These are phyloP conservation scores for Lentinula novae-zelandiae DNA, from an alignment of 1,284 basidiomycete genomes.

Conservation along the genomic window DNA sequence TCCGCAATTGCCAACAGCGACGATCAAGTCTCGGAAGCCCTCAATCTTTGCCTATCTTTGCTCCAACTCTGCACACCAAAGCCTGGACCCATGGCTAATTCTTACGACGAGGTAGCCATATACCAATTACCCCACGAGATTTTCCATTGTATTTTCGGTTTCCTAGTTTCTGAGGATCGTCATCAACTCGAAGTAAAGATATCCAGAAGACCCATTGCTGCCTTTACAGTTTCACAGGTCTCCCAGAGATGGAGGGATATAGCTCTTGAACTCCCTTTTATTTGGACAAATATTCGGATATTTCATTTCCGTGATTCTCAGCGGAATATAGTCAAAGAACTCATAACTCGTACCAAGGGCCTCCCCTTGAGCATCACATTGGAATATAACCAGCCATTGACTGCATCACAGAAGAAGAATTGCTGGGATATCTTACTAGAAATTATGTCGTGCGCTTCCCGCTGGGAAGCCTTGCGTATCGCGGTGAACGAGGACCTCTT, in stretches of 20 bases:
- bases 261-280: not conserved
- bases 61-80: not conserved
- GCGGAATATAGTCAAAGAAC: not conserved
- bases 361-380: conserved; percentile 1
- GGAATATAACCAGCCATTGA: not conserved
- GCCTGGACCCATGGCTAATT: not conserved
- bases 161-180: not conserved
- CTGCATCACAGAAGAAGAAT: not conserved
- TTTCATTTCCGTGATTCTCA: conserved; percentile 2
- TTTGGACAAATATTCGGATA: conserved; percentile 7
- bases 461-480: not conserved
- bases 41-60: not conserved
- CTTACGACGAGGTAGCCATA: conserved; percentile 1
- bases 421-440: conserved; percentile 1
- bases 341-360: not conserved
- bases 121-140: conserved; percentile 3
- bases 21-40: not conserved
- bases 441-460: not conserved
- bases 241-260: conserved; percentile 7
- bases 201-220: not conserved
- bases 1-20: not conserved
- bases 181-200: not conserved
- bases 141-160: not conserved
- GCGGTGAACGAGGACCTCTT: not conserved
- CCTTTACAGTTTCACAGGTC: conserved; percentile 5